Conservation (phyloP, 2,329 filamentous ascomycete genomes). For the Cladophialophora psammophila region DNA sequence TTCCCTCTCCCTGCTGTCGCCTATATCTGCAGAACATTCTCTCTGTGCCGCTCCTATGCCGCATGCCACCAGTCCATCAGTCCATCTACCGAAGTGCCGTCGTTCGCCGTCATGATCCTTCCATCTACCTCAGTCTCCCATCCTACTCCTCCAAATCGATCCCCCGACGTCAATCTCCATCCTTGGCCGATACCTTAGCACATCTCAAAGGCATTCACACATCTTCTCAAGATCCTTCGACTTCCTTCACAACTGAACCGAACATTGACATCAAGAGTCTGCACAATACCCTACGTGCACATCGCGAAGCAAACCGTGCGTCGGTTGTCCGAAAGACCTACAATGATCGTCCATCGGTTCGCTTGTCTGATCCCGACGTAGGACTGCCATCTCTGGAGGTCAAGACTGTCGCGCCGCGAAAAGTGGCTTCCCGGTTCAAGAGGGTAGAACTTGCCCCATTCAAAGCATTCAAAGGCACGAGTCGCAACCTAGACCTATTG, state of each 20-base stretch:
- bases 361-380: constrained; percentile 7
- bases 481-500: constrained; percentile 24
- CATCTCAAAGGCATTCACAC: constrained; percentile 1
- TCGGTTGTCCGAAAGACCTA: constrained; percentile 40
- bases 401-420: background rate
- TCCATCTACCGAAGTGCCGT: constrained; percentile 7
- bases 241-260: constrained; percentile 21
- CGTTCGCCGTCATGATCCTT: constrained; percentile 21
- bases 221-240: background rate
- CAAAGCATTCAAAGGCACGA: constrained; percentile 27
- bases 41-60: constrained; percentile 24
- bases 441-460: constrained; percentile 9
- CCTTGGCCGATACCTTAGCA: constrained; percentile 3
- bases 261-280: constrained; percentile 43
- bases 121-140: background rate
- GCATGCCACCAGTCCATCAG: constrained; percentile 30
- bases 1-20: background rate
- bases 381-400: constrained; percentile 1
- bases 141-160: background rate
- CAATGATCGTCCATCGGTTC: constrained; percentile 1
- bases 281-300: constrained; percentile 46
- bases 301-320: constrained; percentile 45
- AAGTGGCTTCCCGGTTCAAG: constrained; percentile 4
- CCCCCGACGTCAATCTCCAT: background rate
- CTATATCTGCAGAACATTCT: background rate